Conservation (phyloP, 148 eudicot genomes). For the Cornus suecica region DNA sequence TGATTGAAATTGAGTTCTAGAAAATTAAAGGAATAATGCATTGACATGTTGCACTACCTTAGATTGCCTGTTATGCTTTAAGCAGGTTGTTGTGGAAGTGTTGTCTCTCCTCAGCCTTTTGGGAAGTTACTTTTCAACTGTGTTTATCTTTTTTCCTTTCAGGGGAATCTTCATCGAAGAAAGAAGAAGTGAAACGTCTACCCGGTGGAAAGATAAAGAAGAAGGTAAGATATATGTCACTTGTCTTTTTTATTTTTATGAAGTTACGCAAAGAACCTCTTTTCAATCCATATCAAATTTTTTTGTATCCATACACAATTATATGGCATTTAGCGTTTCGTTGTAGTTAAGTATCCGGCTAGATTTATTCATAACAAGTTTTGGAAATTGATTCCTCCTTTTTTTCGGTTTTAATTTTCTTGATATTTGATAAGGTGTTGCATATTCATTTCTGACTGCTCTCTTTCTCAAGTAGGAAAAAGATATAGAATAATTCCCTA, state of each 20-base stretch:
- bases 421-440: background rate
- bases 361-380: background rate
- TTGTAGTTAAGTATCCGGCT: background rate
- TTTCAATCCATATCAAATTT: background rate
- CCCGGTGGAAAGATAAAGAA: conserved; percentile 60
- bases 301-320: too few species aligned
- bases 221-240: conserved; percentile 28
- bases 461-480: conserved; percentile 25
- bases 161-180: conserved; percentile 45
- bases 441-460: background rate
- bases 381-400: too few species aligned
- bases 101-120: too few species aligned
- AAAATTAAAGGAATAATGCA: background rate
- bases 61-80: background rate
- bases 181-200: conserved; percentile 56
- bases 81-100: background rate
- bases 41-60: background rate
- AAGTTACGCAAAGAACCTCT: background rate
- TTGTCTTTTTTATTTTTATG: background rate
- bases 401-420: too few species aligned
- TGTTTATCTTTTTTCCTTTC: conserved; percentile 9
- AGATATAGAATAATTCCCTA: background rate
- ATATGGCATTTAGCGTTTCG: background rate
- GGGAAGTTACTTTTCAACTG: background rate
- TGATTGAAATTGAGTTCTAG: background rate